A percentile compares a stretch with the other conserved stretches of the same genome.
Evolutionary conservation across 2,329 filamentous ascomycete species (phyloP).

Genomic region (Neofusicoccum umdonicola): DNA sequence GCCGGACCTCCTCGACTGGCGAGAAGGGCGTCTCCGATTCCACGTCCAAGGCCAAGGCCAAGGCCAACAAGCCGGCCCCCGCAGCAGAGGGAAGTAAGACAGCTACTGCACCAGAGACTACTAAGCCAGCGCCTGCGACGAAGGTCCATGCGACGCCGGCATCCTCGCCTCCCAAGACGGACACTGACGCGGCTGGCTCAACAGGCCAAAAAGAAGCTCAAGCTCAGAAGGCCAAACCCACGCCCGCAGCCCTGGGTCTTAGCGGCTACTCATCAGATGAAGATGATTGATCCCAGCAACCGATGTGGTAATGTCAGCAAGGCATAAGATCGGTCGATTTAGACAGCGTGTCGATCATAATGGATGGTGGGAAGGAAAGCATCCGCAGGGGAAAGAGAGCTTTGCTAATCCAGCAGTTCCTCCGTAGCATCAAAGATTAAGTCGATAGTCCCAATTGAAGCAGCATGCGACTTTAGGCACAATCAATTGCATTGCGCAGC

Average conservation of each 20-base stretch:
- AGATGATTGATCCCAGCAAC: background rate
- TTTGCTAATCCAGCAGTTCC: background rate
- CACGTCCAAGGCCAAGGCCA: background rate
- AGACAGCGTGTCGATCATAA: background rate
- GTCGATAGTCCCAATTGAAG: background rate
- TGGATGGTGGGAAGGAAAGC: background rate
- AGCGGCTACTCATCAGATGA: constrained; percentile 15
- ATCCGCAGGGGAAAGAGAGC: background rate
- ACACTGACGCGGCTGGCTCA: background rate
- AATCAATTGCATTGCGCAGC: background rate
- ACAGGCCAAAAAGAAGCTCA: background rate
- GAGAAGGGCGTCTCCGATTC: background rate
- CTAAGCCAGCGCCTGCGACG: background rate
- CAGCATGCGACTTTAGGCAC: background rate
- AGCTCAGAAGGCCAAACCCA: constrained; percentile 1
- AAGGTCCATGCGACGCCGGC: background rate
- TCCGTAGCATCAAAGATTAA: background rate
- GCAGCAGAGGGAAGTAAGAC: background rate
- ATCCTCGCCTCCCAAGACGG: background rate
- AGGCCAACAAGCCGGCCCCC: background rate
- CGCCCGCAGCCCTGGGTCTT: background rate
- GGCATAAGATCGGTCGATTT: background rate
- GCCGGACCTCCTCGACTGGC: constrained; percentile 34
- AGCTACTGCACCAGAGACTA: background rate
- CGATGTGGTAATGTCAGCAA: background rate